Percentiles rank a stretch among this genome's conserved stretches.
Conservation (phyloP, 1,139 yeast genomes). For the Lodderomyces orthopsilosis region DNA sequence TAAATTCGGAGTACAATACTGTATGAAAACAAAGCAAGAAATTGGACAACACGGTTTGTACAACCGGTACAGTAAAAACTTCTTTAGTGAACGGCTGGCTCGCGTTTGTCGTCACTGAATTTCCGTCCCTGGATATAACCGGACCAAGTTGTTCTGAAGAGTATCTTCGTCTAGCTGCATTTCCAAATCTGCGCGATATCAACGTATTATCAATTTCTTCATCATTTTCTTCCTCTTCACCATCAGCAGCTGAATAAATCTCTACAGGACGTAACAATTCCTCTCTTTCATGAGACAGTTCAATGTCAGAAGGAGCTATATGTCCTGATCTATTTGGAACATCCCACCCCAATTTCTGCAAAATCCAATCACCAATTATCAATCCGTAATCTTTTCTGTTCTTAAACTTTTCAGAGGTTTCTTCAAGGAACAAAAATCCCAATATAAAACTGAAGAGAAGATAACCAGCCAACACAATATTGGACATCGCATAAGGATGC, state of each 20-base stretch:
- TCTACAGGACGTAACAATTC: neutral
- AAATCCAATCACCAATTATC: conserved; percentile 49
- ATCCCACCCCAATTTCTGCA: conserved; percentile 30
- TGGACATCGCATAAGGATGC: conserved; percentile 61
- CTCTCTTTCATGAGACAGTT: neutral
- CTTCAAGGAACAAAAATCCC: conserved; percentile 57
- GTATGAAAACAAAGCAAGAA: conserved; percentile 48
- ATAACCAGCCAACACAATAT: conserved; percentile 49
- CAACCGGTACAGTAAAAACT: conserved; percentile 34
- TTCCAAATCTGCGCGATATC: conserved; percentile 32
- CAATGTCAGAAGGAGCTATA: neutral
- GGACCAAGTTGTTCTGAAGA: conserved; percentile 26
- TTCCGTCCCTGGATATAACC: conserved; percentile 11
- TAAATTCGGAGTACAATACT: conserved; percentile 56
- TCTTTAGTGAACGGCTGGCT: conserved; percentile 14
- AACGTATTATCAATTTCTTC: conserved; percentile 3
- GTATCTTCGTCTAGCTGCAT: conserved; percentile 39
- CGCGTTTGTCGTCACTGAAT: conserved; percentile 12
- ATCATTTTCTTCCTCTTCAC: conserved; percentile 6
- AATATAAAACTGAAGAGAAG: conserved; percentile 37
- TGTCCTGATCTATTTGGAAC: conserved; percentile 27
- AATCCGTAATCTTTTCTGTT: conserved; percentile 49
- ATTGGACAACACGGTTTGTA: conserved; percentile 40
- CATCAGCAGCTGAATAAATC: conserved; percentile 1
- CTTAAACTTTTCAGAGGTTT: conserved; percentile 49